Percentiles rank a stretch among this genome's conserved stretches.
phyloP scores from a whole-genome alignment of 2,329 filamentous ascomycete species.

The Talaromyces sp. region DNA sequence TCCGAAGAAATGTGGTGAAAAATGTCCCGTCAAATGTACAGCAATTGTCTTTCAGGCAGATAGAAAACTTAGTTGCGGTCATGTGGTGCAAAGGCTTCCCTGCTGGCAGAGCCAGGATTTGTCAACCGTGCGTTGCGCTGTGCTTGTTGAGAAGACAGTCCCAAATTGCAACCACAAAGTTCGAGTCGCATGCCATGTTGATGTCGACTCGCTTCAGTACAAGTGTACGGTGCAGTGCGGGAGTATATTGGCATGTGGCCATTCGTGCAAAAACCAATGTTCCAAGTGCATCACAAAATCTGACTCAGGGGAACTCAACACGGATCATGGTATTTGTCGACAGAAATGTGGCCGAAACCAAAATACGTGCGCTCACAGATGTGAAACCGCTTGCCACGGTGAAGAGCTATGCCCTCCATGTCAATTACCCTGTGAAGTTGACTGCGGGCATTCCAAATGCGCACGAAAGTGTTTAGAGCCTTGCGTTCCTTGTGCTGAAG shows the following conservation, averaged over 20 bases:
- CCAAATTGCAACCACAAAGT: slow-evolving; percentile 56
- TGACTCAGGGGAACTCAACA: slow-evolving; percentile 27
- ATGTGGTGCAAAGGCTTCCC: slow-evolving; percentile 25
- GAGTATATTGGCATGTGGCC: slow-evolving; percentile 53
- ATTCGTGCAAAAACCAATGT: slow-evolving; percentile 54
- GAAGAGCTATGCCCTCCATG: slow-evolving; percentile 29
- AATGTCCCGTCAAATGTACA: slow-evolving; percentile 37
- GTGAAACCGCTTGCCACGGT: slow-evolving; percentile 53
- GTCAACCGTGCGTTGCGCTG: slow-evolving; percentile 48
- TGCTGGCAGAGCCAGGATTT: slow-evolving; percentile 47
- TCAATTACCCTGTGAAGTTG: slow-evolving; percentile 50
- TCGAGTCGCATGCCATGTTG: slow-evolving; percentile 46
- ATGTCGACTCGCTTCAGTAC: slow-evolving; percentile 45
- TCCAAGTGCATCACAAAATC: slow-evolving; percentile 45
- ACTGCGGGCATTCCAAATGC: slow-evolving; percentile 58
- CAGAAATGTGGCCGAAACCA: slow-evolving; percentile 51
- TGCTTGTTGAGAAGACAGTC: slow-evolving; percentile 47
- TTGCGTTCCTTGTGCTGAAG: slow-evolving; percentile 60
- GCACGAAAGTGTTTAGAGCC: slow-evolving; percentile 56
- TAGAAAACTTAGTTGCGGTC: slow-evolving; percentile 30
- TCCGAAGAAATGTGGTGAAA: slow-evolving; percentile 39
- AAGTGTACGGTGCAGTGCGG: slow-evolving; percentile 51
- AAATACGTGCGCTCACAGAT: slow-evolving; percentile 57
- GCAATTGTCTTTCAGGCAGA: slow-evolving; percentile 28
- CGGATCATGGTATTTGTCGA: slow-evolving; percentile 43